Conservation (phyloP, 495 filamentous ascomycete species). For the Clohesyomyces aquaticus region DNA sequence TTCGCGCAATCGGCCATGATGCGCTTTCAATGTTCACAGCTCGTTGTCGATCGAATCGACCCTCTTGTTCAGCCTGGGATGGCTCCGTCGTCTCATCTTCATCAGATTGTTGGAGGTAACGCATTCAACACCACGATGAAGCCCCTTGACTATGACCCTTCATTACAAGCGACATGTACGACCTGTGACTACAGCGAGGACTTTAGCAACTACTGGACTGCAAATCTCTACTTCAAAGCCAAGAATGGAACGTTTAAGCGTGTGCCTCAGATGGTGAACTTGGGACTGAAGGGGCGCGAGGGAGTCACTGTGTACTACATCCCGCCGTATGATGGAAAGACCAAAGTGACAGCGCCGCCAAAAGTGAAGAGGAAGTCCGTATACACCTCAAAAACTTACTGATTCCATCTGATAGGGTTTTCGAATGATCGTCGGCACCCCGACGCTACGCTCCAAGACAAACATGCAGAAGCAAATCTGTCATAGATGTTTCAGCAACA, state of each 20-base stretch:
- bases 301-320: slow-evolving; percentile 38
- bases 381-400: not conserved
- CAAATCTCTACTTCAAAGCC: slow-evolving; percentile 37
- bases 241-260: slow-evolving; percentile 36
- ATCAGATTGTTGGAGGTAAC: slow-evolving; percentile 36
- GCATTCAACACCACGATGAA: slow-evolving; percentile 33
- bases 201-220: slow-evolving; percentile 38
- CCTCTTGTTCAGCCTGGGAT: slow-evolving; percentile 31
- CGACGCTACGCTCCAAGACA: slow-evolving; percentile 15
- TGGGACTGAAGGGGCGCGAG: slow-evolving; percentile 24
- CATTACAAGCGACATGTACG: slow-evolving; percentile 24
- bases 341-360: slow-evolving; percentile 32
- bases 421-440: slow-evolving; percentile 34
- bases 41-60: slow-evolving; percentile 34
- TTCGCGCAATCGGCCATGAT: slow-evolving; percentile 37
- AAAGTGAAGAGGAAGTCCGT: slow-evolving; percentile 7
- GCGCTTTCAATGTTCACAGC: slow-evolving; percentile 36
- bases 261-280: slow-evolving; percentile 35
- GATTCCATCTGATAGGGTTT: slow-evolving; percentile 24
- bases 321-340: slow-evolving; percentile 38
- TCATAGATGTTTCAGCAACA: slow-evolving; percentile 55
- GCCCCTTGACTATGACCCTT: slow-evolving; percentile 23
- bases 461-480: slow-evolving; percentile 45
- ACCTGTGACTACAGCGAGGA: slow-evolving; percentile 33
- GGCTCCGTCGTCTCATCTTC: slow-evolving; percentile 25